Evolutionary conservation across 108 stramenopile genomes (phyloP).

Genomic region (Skeletonema menzelii): DNA sequence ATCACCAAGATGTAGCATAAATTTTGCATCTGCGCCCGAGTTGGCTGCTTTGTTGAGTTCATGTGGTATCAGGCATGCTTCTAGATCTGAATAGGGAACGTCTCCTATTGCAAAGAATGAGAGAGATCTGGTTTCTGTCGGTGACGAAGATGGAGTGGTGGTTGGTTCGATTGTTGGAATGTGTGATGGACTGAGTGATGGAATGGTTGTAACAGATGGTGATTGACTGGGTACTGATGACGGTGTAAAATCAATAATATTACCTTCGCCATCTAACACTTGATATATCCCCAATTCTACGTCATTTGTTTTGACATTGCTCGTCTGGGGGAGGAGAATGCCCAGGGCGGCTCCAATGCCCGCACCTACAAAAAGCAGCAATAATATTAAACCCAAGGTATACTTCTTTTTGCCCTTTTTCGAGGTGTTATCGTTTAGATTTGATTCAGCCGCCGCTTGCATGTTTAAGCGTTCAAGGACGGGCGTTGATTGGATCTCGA

Average conservation of each 20-base stretch:
- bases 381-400: not conserved
- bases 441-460: not conserved
- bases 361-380: not conserved
- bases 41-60: not conserved
- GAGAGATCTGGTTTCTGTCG: not conserved
- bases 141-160: not conserved
- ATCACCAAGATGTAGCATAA: not conserved
- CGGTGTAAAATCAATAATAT: not conserved
- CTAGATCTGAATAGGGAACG: not conserved
- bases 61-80: not conserved
- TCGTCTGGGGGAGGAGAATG: not conserved
- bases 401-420: not conserved
- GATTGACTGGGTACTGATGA: no score
- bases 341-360: not conserved
- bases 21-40: not conserved
- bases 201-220: not conserved
- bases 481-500: not conserved
- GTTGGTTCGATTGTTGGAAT: not conserved
- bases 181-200: not conserved
- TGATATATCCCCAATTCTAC: not conserved
- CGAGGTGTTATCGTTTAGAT: not conserved
- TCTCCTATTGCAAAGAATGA: constrained; percentile 1
- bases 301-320: no score
- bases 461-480: not conserved
- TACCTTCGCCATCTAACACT: no score